These are phyloP conservation scores for Lepraria neglecta DNA, from an alignment of 495 filamentous ascomycete species.

Conservation along the genomic window DNA sequence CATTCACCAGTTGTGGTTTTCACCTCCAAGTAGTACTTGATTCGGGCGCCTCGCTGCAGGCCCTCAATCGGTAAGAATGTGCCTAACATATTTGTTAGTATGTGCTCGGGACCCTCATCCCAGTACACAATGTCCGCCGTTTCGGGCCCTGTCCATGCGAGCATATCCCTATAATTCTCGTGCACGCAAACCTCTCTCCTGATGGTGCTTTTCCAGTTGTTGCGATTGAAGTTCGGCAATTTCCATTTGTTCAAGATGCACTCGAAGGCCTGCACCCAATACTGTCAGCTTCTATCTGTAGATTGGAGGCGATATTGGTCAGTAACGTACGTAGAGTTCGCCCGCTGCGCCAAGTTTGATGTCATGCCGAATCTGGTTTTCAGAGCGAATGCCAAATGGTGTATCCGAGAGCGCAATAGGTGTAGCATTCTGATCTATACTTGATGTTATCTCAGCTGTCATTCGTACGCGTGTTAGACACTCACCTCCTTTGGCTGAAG, in stretches of 20 bases:
- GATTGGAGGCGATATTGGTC: background rate
- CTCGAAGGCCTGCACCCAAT: background rate
- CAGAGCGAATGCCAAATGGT: background rate
- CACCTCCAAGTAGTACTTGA: slow-evolving; percentile 8
- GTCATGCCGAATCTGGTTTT: background rate
- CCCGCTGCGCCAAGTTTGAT: background rate
- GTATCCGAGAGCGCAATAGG: background rate
- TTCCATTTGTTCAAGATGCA: background rate
- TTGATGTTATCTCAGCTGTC: no score
- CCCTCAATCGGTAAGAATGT: background rate
- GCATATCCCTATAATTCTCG: slow-evolving; percentile 3
- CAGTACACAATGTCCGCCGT: slow-evolving; percentile 5
- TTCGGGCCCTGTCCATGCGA: background rate
- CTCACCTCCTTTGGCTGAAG: background rate
- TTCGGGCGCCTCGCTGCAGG: background rate
- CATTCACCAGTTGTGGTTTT: background rate
- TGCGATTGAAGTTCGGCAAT: background rate
- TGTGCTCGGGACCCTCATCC: background rate
- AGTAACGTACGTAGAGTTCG: background rate
- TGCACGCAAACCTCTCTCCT: background rate
- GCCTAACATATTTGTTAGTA: background rate
- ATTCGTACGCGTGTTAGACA: no score
- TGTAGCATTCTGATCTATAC: background rate
- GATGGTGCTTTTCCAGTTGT: background rate
- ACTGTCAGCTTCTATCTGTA: background rate